A percentile compares a stretch with the other conserved stretches of the same genome.
These are phyloP conservation scores for Penicillium vulpinum DNA, from an alignment of 2,329 filamentous ascomycete species.

Conservation along the genomic window DNA sequence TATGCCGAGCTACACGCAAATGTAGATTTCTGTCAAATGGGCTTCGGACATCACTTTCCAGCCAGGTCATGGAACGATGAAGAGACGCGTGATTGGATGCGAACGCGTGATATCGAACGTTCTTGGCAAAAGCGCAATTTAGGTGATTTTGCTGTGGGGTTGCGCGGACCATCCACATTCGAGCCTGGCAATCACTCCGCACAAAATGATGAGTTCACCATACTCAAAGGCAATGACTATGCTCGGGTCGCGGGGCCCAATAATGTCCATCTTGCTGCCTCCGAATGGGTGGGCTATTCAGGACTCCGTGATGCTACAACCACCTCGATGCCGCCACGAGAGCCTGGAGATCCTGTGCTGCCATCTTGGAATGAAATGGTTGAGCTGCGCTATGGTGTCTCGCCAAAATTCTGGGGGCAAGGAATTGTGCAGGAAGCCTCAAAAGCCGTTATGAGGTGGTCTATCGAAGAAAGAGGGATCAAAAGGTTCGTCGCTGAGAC, in stretches of 20 bases:
- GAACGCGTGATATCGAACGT: slow-evolving; percentile 19
- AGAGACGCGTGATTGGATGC: slow-evolving; percentile 15
- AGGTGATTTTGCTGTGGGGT: slow-evolving; percentile 22
- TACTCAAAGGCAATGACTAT: slow-evolving; percentile 5
- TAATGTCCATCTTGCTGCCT: slow-evolving; percentile 2
- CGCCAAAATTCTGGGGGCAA: slow-evolving; percentile 23
- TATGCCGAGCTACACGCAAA: slow-evolving; percentile 21
- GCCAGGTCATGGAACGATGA: slow-evolving; percentile 18
- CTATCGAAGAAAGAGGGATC: slow-evolving; percentile 18
- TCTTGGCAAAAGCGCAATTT: slow-evolving; percentile 13
- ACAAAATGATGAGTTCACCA: not conserved
- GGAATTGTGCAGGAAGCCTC: slow-evolving; percentile 26
- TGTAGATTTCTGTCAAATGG: slow-evolving; percentile 21
- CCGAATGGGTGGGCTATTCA: slow-evolving; percentile 23
- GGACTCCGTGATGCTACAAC: slow-evolving; percentile 25
- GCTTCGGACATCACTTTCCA: slow-evolving; percentile 18
- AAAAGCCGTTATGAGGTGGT: slow-evolving; percentile 25
- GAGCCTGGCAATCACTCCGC: not conserved
- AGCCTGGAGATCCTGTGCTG: slow-evolving; percentile 9
- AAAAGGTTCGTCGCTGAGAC: slow-evolving; percentile 29
- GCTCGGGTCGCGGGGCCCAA: not conserved
- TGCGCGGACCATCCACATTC: slow-evolving; percentile 1
- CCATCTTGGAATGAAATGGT: slow-evolving; percentile 29
- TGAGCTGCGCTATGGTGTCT: slow-evolving; percentile 28
- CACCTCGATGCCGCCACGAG: slow-evolving; percentile 17